Evolutionary conservation across 305 asterid genomes (phyloP), one percentile per base, ranked within the genome.

Genomic region (Euphrasia arctica): DNA sequence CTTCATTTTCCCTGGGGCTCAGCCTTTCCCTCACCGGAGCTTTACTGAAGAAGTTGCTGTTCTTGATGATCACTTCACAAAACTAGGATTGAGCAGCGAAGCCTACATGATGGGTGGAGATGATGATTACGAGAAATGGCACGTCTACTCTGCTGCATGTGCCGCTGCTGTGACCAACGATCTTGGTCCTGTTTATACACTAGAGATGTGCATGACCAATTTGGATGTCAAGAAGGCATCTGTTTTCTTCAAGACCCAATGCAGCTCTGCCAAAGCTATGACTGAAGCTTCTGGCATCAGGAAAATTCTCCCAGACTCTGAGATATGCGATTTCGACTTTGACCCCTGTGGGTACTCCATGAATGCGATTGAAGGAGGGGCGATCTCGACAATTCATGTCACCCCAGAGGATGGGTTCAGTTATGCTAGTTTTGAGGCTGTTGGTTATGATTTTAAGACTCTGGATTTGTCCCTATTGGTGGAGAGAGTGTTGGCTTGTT

Each of bases 341-440:
- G 95, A 91, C 7, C 98, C 98, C 0, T 91, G 96, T 60, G 98
- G 98, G 4, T 91, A 91, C 83, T 91, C 98, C 3, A 91, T 91
- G 98, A 91, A 91, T 22, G 83, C 96, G 0, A 75, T 89, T 0
- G 96, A 91, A 70, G 90, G 85, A 1, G 76, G 73, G 0, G 90
- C 95, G 3, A 73, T 91, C 9, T 89, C 96, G 4, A 91, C 94
- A 0, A 88, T 91, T 52, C 96, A 91, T 4, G 85, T 91, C 28
- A 91, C 98, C 1, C 98, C 98, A 0, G 98, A 91, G 60, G 95
- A 89, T 63, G 98, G 96, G 4, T 91, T 91, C 81, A 91, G 95
- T 80, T 91, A 91, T 42, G 96, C 96, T 0, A 91, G 98, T 41
- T 91, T 91, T 32, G 98, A 91, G 71, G 79, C 95, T 0, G 90